Base-by-base conservation (phyloP, 768 basidiomycete species). In the Chalciporus chontae region DNA sequence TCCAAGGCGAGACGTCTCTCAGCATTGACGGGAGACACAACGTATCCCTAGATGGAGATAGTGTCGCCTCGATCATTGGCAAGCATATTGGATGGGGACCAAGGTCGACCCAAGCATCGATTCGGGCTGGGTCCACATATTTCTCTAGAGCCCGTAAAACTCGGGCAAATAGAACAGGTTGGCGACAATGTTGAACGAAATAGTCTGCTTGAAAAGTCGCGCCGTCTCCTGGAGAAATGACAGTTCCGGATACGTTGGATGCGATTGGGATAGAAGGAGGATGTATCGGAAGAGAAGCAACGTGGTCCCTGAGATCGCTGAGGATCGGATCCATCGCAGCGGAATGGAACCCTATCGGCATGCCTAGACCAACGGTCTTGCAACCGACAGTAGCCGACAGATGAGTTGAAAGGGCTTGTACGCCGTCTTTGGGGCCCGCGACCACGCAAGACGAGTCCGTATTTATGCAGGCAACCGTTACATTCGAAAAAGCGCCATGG, bases 261-360 rank as follows among this genome's bases (percentile, higher is more conserved):
- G 80, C 68, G 36, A 87, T 66, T 0, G 84, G 79, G 37, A 89
- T 72, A 0, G 64, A 70, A 0, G 86, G 83, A 2, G 81, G 54
- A 15, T 61, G 65, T 36, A 81, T 54, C 0, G 63, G 59, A 31
- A 80, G 57, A 6, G 57, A 62, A 9, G 56, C 59, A 10, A 76
- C 73, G 4, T 80, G 53, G 0, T 54, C 54, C 31, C 62, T 67
- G 26, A 88, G 73, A 40, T 77, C 77, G n/a, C 73, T 67, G 13
- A 81, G 52, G 10, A 86, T 56, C 0, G 83, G 77, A 6, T 65
- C 61, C 85, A 89, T 85, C 2, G 81, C 78, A n/a, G 69, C 49
- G 39, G 81, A 84, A 65, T 90, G 87, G 58, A 79, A 85, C 2
- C 78, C 87, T 51, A 79, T 84, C 1, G 80, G 79, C 8, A 84